Percentiles rank a stretch among this genome's conserved stretches.
These are phyloP conservation scores for Mucor racemosus DNA, from an alignment of 371 early-diverging fungal genomes.

Conservation along the genomic window DNA sequence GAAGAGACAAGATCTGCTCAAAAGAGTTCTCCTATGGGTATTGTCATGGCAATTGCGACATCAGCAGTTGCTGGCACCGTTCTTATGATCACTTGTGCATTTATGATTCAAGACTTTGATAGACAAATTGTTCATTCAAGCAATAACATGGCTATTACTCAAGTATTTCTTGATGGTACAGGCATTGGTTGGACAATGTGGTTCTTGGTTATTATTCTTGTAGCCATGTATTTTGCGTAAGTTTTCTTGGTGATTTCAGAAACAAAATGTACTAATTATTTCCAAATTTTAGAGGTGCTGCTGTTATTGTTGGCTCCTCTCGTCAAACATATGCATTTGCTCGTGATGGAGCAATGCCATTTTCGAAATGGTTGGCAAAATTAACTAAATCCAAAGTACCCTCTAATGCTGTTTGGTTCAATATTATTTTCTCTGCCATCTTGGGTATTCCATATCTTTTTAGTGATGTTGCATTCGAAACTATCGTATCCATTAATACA, in stretches of 20 bases:
- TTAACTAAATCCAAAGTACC: slow-evolving; percentile 39
- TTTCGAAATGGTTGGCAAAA: slow-evolving; percentile 40
- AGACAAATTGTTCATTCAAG: slow-evolving; percentile 51
- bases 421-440: slow-evolving; percentile 48
- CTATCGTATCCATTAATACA: slow-evolving; percentile 72
- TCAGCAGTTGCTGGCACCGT: slow-evolving; percentile 59
- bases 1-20: slow-evolving; percentile 67
- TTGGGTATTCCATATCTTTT: slow-evolving; percentile 51
- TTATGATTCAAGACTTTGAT: slow-evolving; percentile 64
- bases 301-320: slow-evolving; percentile 58
- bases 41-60: slow-evolving; percentile 48
- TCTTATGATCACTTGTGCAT: slow-evolving; percentile 61
- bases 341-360: slow-evolving; percentile 64
- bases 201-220: slow-evolving; percentile 55
- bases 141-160: slow-evolving; percentile 42
- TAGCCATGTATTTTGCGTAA: slow-evolving; percentile 60
- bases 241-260: neutral
- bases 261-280: neutral
- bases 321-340: slow-evolving; percentile 71
- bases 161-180: slow-evolving; percentile 55
- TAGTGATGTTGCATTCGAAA: slow-evolving; percentile 56
- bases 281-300: slow-evolving; percentile 35
- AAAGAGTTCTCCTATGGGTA: slow-evolving; percentile 59
- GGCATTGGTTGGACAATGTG: slow-evolving; percentile 48
- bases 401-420: slow-evolving; percentile 58